These are phyloP conservation scores for Solanum chiquidenum DNA, from an alignment of 257 asterid species.

Conservation along the genomic window DNA sequence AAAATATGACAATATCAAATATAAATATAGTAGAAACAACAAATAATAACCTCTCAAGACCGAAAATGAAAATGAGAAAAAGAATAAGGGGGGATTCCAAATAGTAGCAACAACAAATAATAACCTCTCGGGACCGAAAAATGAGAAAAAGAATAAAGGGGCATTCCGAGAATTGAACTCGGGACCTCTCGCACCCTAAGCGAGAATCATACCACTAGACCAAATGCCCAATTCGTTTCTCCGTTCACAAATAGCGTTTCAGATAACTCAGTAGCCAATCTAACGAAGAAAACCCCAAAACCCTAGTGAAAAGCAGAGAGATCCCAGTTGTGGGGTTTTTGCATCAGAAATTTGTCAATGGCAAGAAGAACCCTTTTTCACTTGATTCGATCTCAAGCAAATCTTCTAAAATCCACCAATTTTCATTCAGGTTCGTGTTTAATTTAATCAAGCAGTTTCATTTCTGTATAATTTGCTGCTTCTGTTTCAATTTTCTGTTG, in stretches of 20 bases:
- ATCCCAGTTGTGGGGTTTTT: background rate
- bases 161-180: constrained; percentile 92
- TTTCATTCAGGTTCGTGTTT: constrained; percentile 33
- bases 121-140: background rate
- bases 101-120: background rate
- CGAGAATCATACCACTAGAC: constrained; percentile 83
- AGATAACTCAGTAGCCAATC: background rate
- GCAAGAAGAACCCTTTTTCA: constrained; percentile 42
- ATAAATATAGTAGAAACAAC: too few relatives aligned
- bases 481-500: background rate
- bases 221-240: constrained; percentile 32
- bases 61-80: too few relatives aligned
- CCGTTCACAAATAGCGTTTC: fast-evolving
- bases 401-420: constrained; percentile 18
- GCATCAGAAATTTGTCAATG: constrained; percentile 17
- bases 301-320: background rate
- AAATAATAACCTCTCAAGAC: background rate
- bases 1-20: too few relatives aligned
- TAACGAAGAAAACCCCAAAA: background rate
- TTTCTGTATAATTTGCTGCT: background rate
- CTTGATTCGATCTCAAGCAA: constrained; percentile 44
- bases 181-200: constrained; percentile 95
- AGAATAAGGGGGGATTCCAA: constrained; percentile 38
- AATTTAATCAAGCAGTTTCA: background rate
- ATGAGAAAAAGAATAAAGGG: constrained; percentile 2